These are phyloP conservation scores for Phytomonas sp. DNA, from an alignment of 208 protist species.

Conservation along the genomic window DNA sequence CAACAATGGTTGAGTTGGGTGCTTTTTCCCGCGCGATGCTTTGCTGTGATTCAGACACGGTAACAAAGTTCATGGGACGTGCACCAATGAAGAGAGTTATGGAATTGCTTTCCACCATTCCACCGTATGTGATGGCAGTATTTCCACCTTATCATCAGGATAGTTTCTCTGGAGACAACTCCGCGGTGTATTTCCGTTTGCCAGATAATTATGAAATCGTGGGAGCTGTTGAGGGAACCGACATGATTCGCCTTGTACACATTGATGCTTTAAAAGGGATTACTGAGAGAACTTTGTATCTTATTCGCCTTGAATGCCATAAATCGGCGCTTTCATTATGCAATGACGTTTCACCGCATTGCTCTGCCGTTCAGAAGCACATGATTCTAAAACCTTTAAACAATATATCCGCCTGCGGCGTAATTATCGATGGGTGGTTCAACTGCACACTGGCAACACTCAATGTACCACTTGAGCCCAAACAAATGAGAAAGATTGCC, in stretches of 20 bases:
- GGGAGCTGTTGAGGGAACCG: slow-evolving; percentile 22
- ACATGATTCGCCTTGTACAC: slow-evolving; percentile 57
- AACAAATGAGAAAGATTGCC: slow-evolving; percentile 31
- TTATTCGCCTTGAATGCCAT: slow-evolving; percentile 36
- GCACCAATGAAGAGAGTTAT: slow-evolving; percentile 6
- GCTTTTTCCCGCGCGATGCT: slow-evolving; percentile 36
- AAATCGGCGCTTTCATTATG: slow-evolving; percentile 9
- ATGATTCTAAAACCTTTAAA: slow-evolving; percentile 35
- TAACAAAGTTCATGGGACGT: slow-evolving; percentile 19
- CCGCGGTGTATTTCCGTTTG: slow-evolving; percentile 31
- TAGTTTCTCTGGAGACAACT: neutral
- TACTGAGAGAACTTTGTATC: slow-evolving; percentile 53
- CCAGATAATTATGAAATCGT: slow-evolving; percentile 63
- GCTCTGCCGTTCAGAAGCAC: slow-evolving; percentile 53
- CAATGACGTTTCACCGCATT: slow-evolving; percentile 48
- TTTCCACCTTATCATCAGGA: neutral
- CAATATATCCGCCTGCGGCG: slow-evolving; percentile 19
- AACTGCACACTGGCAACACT: slow-evolving; percentile 45
- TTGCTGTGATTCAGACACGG: slow-evolving; percentile 17
- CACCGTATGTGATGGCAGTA: neutral
- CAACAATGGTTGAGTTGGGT: slow-evolving; percentile 46
- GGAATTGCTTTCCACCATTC: neutral
- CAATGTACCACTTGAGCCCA: slow-evolving; percentile 10
- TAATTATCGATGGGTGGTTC: slow-evolving; percentile 77
- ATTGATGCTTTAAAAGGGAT: slow-evolving; percentile 33